Evolutionary conservation across 2,329 filamentous ascomycete genomes (phyloP), one percentile per base, ranked within the genome.

Genomic region (Spiromastix sp.): DNA sequence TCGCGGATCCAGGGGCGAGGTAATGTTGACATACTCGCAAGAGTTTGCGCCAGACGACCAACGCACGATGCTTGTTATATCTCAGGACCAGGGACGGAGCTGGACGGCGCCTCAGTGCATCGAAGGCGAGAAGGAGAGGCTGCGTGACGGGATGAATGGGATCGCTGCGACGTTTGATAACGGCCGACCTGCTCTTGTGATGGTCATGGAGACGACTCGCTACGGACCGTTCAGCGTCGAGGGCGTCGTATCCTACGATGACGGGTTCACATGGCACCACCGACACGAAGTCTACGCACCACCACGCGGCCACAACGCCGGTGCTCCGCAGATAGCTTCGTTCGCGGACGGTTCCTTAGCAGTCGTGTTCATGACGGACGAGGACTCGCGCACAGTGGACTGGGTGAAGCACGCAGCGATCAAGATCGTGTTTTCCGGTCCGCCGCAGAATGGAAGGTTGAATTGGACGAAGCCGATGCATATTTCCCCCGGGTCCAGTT

Each of bases 61-160:
- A 49, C 63, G 67, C 42, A 68, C 66, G 7, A 69, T 70, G 60
- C 48, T 60, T n/a, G 59, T 66, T 8, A 51, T 54, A 21, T 69
- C 66, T 18, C 47, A 44, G 6, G 63, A 70, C 31, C 55, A 54
- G 4, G 67, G 66, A 1, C 40, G 42, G 21, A 62, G 57, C 0
- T 70, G 67, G 67, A 52, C 55, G n/a, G 42, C 41, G n/a, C 57
- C 65, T 4, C 45, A 49, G 19, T 64, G 60, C 39, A 49, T 68
- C 28, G 50, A 57, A 8, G 63, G 67, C 42, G 17, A 16, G 6
- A 13, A 8, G 12, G 8, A 7, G 7, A 41, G 47, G 19, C 45
- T 63, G 34, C 52, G 62, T 7, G 61, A 64, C 43, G 61, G 61
- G 11, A 70, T 67, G 64, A 62, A 61, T 33, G 64, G 64, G 0